Evolutionary conservation across 2,329 filamentous ascomycete species (phyloP), one percentile per base, ranked within the genome.

Genomic region (Fonsecaea nubica): DNA sequence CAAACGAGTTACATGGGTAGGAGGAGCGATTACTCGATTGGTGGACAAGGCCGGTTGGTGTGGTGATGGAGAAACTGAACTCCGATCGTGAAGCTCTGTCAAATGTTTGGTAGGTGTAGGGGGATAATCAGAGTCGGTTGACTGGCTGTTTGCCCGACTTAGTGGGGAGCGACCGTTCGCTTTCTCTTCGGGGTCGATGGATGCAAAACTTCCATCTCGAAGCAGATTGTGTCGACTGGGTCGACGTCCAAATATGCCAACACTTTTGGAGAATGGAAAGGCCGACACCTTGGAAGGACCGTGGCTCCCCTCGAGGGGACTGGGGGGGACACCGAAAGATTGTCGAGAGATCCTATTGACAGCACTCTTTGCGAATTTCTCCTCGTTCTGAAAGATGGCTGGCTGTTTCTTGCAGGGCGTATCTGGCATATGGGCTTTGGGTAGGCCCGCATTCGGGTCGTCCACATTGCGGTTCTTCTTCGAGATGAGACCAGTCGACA

Each of bases 391-490:
- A 79, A 93, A 87, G 64, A 90, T 81, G 71, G 87, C 89, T 4
- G 85, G 82, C 61, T 90, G 89, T 76, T 95, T 93, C 82, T 98
- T 99, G 80, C 95, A 98, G 0, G 95, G 95, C 1, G 95, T 99
- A 76, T 98, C 95, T 0, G 95, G 94, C 84, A 96, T 93, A 35
- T 86, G 85, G 74, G 87, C 81, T 75, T 90, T 88, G 78, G 84
- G 85, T 33, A 80, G 80, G 30, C 81, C 82, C 71, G 81, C 79
- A 75, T 82, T 79, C 70, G 77, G 86, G 59, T 92, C 86, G 72
- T 97, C 92, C 0, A 89, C 86, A 76, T 92, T 89, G 64, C 92
- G 89, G 75, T 95, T 96, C 78, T 96, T 92, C 81, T 99, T 99
- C 10, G 95, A 97, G 62, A 99, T 90, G 33, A 99, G 82, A 1